A percentile compares a stretch with the other conserved stretches of the same genome.
phyloP scores from a whole-genome alignment of 1,284 basidiomycete species.

The Ganoderma sp. region DNA sequence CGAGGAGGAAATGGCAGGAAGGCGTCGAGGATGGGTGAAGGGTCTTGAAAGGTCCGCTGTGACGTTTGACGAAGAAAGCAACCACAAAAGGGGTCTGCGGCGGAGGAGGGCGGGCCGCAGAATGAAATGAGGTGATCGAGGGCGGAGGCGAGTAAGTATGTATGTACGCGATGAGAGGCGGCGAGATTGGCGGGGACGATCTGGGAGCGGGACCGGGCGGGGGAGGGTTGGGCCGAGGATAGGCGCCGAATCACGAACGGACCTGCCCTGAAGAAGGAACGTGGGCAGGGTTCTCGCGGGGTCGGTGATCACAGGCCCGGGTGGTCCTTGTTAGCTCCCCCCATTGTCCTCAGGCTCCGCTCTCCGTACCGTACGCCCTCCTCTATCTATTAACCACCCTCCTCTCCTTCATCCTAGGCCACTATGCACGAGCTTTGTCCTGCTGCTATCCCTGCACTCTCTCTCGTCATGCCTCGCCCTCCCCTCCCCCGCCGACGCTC shows the following conservation, averaged over 20 bases:
- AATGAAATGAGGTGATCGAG: conserved; percentile 19
- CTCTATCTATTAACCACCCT: conserved; percentile 35
- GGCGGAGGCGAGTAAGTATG: conserved; percentile 15
- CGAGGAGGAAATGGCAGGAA: conserved; percentile 1
- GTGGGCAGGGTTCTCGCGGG: conserved; percentile 35
- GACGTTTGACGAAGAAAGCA: not conserved
- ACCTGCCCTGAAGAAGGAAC: conserved; percentile 42
- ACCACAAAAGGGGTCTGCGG: not conserved
- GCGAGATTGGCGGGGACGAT: conserved; percentile 30
- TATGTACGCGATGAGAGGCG: conserved; percentile 24
- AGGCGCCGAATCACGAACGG: conserved; percentile 30
- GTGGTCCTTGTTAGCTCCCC: conserved; percentile 33
- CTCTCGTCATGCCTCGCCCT: conserved; percentile 45
- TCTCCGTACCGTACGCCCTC: conserved; percentile 38
- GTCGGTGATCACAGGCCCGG: conserved; percentile 31
- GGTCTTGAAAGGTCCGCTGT: not conserved
- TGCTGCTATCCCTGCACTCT: conserved; percentile 42
- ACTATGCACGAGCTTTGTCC: conserved; percentile 43
- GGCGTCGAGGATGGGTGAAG: not conserved
- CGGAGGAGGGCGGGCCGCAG: conserved; percentile 5
- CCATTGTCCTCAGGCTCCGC: conserved; percentile 35
- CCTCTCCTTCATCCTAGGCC: conserved; percentile 42
- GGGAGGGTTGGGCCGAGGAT: conserved; percentile 13
- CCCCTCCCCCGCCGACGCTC: conserved; percentile 42
- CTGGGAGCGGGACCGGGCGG: conserved; percentile 2